Base-by-base conservation (phyloP, 1,284 basidiomycete genomes). In the Ustilago vetiveriae region DNA sequence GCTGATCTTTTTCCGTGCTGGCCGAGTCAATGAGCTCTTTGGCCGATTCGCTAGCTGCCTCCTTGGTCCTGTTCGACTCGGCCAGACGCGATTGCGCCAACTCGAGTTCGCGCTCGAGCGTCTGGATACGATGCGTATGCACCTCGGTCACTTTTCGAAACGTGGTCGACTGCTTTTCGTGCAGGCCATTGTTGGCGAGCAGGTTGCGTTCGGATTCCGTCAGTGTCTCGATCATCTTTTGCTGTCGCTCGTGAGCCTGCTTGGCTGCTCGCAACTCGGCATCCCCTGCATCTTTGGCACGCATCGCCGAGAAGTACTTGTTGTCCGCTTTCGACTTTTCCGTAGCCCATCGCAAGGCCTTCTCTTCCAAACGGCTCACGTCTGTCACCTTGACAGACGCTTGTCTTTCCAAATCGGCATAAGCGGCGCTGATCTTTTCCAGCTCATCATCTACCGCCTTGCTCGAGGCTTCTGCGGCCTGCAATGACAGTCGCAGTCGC, bases 251-350 rank as follows among this genome's bases (percentile, higher is more conserved):
- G 16, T 88, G 82, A 43, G 86, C 87, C 35, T 88, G 85, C 30
- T 85, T 82, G 21, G 90, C 83, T 30, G 86, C 88, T 80, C 91
- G 90, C 58, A 88, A 86, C 81, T 96, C 92, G 2, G 85, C 85
- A 32, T 92, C 90, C 6, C 90, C 83, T 3, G 90, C 88, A 65
- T 97, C 94, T 81, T 92, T 94, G 55, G 90, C 88, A 29, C 92
- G 88, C 90, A 95, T 92, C 6, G 90, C 89, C 23, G 91, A 88
- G 81, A 90, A 98, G 83, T 89, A 98, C 83, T 94, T 96, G 85
- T 94, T 96, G 76, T 98, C 94, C 19, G 91, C 89, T 83, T 95
- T 97, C 13, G 92, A 91, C 89, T 88, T 90, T 55, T 84, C 84
- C n/a, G 82, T 82, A 3, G 79, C 79, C 22, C 83, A 73, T 11